phyloP scores from a whole-genome alignment of 352 stramenopile genomes.

The Stephanocyclus meneghinianus region DNA sequence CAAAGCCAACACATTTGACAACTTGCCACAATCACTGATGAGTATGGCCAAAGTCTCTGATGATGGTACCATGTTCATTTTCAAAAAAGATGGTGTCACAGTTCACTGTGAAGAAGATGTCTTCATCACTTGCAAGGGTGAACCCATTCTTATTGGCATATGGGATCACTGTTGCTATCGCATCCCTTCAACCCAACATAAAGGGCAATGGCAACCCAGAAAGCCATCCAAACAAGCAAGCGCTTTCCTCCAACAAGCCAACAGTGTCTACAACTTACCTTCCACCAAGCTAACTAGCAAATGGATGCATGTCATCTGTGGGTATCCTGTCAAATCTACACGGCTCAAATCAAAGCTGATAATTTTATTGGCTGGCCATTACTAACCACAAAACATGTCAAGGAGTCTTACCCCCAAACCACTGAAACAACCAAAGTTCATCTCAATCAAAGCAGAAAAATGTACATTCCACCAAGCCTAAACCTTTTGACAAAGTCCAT shows the following conservation, averaged over 20 bases:
- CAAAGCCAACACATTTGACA: slow-evolving; percentile 21
- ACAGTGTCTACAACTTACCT: background rate
- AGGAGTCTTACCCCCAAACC: background rate
- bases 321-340: too few relatives aligned
- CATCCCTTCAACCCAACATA: slow-evolving; percentile 7
- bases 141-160: slow-evolving; percentile 17
- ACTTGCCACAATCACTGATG: slow-evolving; percentile 8
- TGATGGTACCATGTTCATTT: too few relatives aligned
- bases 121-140: too few relatives aligned
- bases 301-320: too few relatives aligned
- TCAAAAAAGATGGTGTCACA: too few relatives aligned
- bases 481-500: background rate
- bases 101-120: too few relatives aligned
- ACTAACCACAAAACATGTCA: background rate
- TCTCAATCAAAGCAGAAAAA: background rate
- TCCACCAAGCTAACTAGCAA: too few relatives aligned
- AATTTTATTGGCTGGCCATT: too few relatives aligned
- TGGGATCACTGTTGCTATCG: background rate
- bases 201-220: slow-evolving; percentile 10
- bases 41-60: background rate
- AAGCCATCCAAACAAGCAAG: slow-evolving; percentile 2
- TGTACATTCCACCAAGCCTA: background rate
- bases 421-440: background rate
- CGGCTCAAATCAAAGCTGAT: too few relatives aligned
- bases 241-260: background rate